These are phyloP conservation scores for Rhipidocladum racemiflorum DNA, from an alignment of 176 grass and related monocot species.

Conservation along the genomic window DNA sequence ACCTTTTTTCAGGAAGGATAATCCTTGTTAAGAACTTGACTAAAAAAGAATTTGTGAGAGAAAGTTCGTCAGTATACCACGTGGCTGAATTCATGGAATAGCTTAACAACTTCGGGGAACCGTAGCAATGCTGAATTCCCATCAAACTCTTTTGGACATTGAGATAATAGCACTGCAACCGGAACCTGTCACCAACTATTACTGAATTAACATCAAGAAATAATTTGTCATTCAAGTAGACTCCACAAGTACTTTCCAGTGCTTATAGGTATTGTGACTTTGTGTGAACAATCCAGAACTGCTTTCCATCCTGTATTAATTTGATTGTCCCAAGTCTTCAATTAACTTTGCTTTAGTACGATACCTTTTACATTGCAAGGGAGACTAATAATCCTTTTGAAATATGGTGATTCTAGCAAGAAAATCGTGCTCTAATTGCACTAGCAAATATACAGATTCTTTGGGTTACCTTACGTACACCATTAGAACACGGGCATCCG, in stretches of 20 bases:
- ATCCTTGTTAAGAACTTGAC: constrained; percentile 11
- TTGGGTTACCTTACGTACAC: constrained; percentile 61
- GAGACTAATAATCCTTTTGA: constrained; percentile 1
- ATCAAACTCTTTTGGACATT: constrained; percentile 79
- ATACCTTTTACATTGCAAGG: background rate
- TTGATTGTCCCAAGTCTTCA: constrained; percentile 12
- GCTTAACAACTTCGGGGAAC: constrained; percentile 84
- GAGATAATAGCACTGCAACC: constrained; percentile 73
- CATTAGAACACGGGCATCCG: constrained; percentile 73
- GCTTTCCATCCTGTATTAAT: background rate
- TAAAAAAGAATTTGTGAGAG: background rate
- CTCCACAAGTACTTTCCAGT: background rate
- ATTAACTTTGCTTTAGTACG: constrained; percentile 17
- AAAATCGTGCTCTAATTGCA: constrained; percentile 15
- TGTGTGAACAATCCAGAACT: background rate
- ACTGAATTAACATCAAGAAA: constrained; percentile 20
- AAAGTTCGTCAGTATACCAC: constrained; percentile 65
- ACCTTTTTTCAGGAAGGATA: background rate
- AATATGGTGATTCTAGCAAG: background rate
- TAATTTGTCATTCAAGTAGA: constrained; percentile 13
- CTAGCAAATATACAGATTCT: constrained; percentile 28
- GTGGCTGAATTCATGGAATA: constrained; percentile 98
- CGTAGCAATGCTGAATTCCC: constrained; percentile 64
- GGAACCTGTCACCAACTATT: constrained; percentile 51
- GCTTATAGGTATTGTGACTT: constrained; percentile 9